Evolutionary conservation across 345 rosid genomes (phyloP).

Genomic region (Aquilaria sinensis): DNA sequence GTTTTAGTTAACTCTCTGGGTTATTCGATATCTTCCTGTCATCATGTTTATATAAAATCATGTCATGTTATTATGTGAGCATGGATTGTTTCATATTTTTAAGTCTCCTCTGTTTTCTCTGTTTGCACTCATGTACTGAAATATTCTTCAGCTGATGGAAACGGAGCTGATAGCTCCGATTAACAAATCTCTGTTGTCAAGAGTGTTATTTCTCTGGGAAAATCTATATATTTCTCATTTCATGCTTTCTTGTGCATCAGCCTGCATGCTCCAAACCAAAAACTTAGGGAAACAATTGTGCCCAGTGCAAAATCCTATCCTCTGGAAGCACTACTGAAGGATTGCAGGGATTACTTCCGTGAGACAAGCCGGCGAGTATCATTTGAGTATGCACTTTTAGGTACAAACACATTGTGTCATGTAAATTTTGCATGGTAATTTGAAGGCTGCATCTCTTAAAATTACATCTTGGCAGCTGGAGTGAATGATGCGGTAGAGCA

Average conservation of each 20-base stretch:
- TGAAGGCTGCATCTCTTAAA: background rate
- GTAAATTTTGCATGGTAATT: background rate
- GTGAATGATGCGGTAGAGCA: constrained; percentile 79
- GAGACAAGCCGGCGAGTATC: constrained; percentile 85
- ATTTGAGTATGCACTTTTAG: constrained; percentile 91
- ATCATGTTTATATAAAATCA: too few relatives aligned
- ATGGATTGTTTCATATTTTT: background rate
- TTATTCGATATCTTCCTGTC: too few relatives aligned
- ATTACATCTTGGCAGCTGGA: constrained; percentile 56
- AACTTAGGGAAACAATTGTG: constrained; percentile 80
- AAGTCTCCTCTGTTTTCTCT: background rate
- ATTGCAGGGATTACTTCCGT: constrained; percentile 75
- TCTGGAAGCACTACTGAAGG: constrained; percentile 83
- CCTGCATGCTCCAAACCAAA: constrained; percentile 92
- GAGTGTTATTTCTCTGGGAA: constrained; percentile 1
- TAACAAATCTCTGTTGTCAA: background rate
- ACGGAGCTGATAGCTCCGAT: background rate
- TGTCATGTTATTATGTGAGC: too few relatives aligned
- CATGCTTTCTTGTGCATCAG: constrained; percentile 28
- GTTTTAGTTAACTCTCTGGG: too few relatives aligned
- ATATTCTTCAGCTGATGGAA: background rate
- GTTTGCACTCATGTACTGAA: background rate
- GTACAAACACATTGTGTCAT: constrained; percentile 28
- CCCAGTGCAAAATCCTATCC: constrained; percentile 98
- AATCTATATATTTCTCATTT: background rate